Base-by-base conservation (phyloP, 2,329 filamentous ascomycete genomes). In the Apiospora aurea region DNA sequence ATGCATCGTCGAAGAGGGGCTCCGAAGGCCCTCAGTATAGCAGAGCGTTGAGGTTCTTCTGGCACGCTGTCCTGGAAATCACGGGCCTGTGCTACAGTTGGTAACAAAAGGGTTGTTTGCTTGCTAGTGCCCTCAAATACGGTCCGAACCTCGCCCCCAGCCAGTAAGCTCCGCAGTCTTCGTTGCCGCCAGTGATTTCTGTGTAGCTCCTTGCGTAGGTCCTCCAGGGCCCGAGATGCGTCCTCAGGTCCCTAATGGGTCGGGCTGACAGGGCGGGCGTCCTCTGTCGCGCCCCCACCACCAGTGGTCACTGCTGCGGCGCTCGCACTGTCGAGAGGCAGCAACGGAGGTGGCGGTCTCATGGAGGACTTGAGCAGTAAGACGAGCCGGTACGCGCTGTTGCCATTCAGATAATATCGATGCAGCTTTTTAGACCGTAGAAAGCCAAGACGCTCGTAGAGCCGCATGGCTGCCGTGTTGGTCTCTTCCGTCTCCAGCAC, bases 401-500 rank as follows among this genome's bases (percentile, higher is more conserved):
- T 99, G 14, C 96, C 96, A 79, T 98, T 99, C 53, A 99, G 85
- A 78, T 99, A 99, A 80, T 99, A 99, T 61, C 96, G 88, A 82
- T 98, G 95, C 70, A 99, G 83, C 73, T 95, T 93, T 83, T 99
- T 99, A 73, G 94, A 97, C 69, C 96, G 88, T 29, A 98, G 82
- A 79, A 99, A 99, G 0, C 96, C 96, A 10, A 99, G 86, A 0
- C 95, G 88, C 82, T 99, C 96, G 82, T 99, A 99, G 13, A 99
- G 85, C 75, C 94, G 93, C 85, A 98, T 94, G 26, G 95, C 96
- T 0, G 95, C 92, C 0, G 91, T 89, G 80, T 99, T 99, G 21
- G 93, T 94, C 82, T 97, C 94, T 83, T 99, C 96, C 0, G 96
- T 99, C 84, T 99, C 96, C 41, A 99, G 89, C 1, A 97, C 96